Base-by-base conservation (phyloP, 805 yeast genomes). In the Danielozyma ontarioensis region DNA sequence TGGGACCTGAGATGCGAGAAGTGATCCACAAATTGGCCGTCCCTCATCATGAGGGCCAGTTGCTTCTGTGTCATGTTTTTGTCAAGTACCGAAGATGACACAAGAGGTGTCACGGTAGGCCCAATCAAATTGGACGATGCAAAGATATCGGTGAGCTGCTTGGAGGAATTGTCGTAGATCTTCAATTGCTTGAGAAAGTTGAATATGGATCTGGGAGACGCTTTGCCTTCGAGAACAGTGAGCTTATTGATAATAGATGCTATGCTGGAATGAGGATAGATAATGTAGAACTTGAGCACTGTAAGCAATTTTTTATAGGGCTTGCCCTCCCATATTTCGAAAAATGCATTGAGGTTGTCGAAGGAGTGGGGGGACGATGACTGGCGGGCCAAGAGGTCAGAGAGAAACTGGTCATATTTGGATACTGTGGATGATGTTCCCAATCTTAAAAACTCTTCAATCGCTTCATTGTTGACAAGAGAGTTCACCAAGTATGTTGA, bases 311-410 rank as follows among this genome's bases (percentile, higher is more conserved):
- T 40, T 17, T 33, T 38, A 37, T 40, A 53, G 18, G 45, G 47
- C 23, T 38, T 36, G 0, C 63, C 66, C 16, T 55, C 60, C 67
- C 64, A 55, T 12, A 63, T 50, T 17, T 40, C 42, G 33, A 64
- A 51, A 25, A 38, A 51, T 4, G 53, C 27, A 11, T 49, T 46
- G 17, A 62, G 23, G 29, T 57, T 64, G n/a, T 54, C 58, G 21
- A 37, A 37, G 1, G 48, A 40, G 31, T 42, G 48, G 7, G 39
- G 34, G 10, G 32, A 25, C 1, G 29, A 17, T 10, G 31, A 19
- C 13, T 13, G 7, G 16, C 11, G n/a, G 27, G 7, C n/a, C 6
- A 52, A 42, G 22, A 19, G 22, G 10, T 19, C 8, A 10, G 6
- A 6, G 6, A 19, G 22, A 10, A 19, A 6, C 8, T 19, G 23